Evolutionary conservation across 73 alveolate genomes (phyloP), one percentile per base, ranked within the genome.

Genomic region (Halteria grandinella): DNA sequence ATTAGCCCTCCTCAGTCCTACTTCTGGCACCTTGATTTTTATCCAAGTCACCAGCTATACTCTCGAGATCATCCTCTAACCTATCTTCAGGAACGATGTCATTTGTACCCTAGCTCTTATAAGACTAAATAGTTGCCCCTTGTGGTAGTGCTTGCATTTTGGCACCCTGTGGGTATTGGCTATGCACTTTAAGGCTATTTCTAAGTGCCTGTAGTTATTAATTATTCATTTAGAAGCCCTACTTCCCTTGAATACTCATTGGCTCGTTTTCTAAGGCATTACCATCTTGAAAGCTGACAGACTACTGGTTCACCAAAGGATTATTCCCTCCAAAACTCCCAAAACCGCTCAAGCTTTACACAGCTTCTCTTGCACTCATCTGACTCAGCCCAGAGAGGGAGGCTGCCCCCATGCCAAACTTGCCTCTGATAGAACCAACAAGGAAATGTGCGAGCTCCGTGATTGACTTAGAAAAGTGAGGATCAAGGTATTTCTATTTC

Each of bases 371-470:
- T 39, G 10, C 10, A 11, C 17, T 11, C 10, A 39, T 39, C 15
- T 39, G 50, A 60, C 77, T 60, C 59, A 60, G 37, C 27, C 77
- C 77, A 37, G 58, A 39, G 24, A 60, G 12, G 1, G 77, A 60
- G n/a, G 37, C 2, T 24, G 3, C 48, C 3, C 59, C 77, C 7
- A 15, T 28, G 21, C 58, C 58, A 3, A 40, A 21, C 44, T 53
- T 11, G 43, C 69, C 6, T 53, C 4, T 60, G 24, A 23, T 57
- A 57, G 55, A 29, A 8, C 31, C 37, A 3, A n/a, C 4, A 6
- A 60, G 29, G 20, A 14, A 60, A 24, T 36, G 34, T 23, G 77
- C 77, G 14, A 60, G 51, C 37, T 60, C 59, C 43, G 11, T 5
- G 27, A 60, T 18, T 6, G 59, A 32, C 29, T 37, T 60, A 17